Base-by-base conservation (phyloP, 23 red algal species). In the Gracilaria domingensis region DNA sequence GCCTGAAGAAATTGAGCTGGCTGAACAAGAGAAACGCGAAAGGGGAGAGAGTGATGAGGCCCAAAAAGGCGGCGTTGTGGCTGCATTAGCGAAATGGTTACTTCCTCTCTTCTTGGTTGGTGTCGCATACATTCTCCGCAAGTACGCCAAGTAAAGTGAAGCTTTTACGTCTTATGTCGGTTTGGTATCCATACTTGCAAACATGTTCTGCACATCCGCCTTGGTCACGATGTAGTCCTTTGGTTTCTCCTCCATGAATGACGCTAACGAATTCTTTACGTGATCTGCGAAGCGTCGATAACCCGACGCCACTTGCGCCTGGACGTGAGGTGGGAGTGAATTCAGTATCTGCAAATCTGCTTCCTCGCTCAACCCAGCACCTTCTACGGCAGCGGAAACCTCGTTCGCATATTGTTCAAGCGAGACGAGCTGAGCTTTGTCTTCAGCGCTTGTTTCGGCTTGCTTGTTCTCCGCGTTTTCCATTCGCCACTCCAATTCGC, bases 201-300 rank as follows among this genome's bases (percentile, higher is more conserved):
- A 61, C 39, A 90, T 44, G 11, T 54, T 49, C 33, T 81, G 71
- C 50, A 90, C 76, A 56, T 90, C 87, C 4, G 50, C 75, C 62
- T 80, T 54, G 13, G 87, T 90, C 16, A 90, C 87, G 5, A 90
- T 56, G 39, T 90, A 90, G 17, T 75, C 87, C 21, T 53, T 66
- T 33, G 87, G 87, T 62, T 90, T 90, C 33, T 62, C 74, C 36
- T 70, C 45, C 61, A 90, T 34, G 37, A 90, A 80, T 20, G 76
- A 37, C 17, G 42, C 87, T 25, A 90, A 51, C 35, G 74, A 66
- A 24, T 55, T 53, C 61, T 90, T 90, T 34, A 90, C 53, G 58
- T 30, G 45, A 55, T 90, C 87, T 23, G 87, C 87, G 57, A 90
- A 90, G 36, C 57, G 54, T 16, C 87, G 87, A 38, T 90, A 90